Evolutionary conservation across 768 basidiomycete genomes (phyloP).

Genomic region (Trametes coccinea): DNA sequence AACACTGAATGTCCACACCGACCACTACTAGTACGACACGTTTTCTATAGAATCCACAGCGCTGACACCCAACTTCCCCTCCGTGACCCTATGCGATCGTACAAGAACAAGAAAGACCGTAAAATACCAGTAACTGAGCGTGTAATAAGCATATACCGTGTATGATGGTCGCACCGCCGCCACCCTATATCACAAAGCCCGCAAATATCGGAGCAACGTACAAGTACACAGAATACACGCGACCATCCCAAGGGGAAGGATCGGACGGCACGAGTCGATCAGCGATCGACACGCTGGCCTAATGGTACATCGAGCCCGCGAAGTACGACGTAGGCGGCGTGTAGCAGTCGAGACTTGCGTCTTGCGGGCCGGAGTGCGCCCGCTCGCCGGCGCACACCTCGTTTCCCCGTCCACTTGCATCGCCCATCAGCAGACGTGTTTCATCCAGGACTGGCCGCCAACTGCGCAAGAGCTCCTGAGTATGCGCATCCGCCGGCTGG

Average conservation of each 20-base stretch:
- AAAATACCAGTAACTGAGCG: constrained; percentile 1
- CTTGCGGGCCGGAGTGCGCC: neutral
- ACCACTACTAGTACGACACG: neutral
- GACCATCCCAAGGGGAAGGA: neutral
- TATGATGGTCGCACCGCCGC: neutral
- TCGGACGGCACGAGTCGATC: neutral
- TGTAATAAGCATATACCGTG: constrained; percentile 7
- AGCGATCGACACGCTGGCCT: constrained; percentile 1
- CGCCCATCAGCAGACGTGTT: neutral
- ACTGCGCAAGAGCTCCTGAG: constrained; percentile 9
- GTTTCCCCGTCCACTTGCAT: neutral
- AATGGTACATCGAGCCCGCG: constrained; percentile 12
- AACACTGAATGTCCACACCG: constrained; percentile 6
- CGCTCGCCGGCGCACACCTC: neutral
- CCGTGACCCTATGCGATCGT: neutral
- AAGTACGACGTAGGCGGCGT: constrained; percentile 13
- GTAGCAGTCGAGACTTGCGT: constrained; percentile 1
- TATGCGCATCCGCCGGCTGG: neutral
- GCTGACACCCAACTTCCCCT: neutral
- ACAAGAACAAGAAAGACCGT: neutral
- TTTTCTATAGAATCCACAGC: neutral
- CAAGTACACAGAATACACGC: constrained; percentile 6
- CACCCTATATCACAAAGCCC: neutral
- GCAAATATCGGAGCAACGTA: neutral
- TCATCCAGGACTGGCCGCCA: constrained; percentile 12